Percentiles rank a stretch among this genome's conserved stretches.
Evolutionary conservation across 768 basidiomycete species (phyloP).

Genomic region (Kwoniella dendrophila): DNA sequence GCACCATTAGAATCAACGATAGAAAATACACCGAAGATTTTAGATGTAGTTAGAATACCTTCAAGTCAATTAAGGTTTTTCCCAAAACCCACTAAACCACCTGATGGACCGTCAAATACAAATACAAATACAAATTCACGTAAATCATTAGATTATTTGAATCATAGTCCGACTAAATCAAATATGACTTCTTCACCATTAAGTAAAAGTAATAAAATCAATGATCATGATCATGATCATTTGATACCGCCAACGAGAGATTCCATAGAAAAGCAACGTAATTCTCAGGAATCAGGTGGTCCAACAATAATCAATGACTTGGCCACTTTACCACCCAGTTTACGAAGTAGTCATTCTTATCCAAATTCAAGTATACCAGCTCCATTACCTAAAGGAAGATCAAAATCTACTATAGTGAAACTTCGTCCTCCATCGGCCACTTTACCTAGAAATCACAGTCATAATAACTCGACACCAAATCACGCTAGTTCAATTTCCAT

Average conservation of each 20-base stretch:
- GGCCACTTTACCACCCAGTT: constrained; percentile 22
- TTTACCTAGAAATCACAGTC: background rate
- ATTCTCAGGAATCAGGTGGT: background rate
- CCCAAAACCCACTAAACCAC: constrained; percentile 26
- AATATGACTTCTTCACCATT: background rate
- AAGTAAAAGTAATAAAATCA: background rate
- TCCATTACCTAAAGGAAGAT: background rate
- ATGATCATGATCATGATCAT: too few relatives aligned
- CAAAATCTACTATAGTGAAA: constrained; percentile 32
- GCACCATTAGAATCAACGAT: background rate
- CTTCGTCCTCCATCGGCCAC: constrained; percentile 23
- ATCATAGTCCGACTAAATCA: background rate
- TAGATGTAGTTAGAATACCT: constrained; percentile 46
- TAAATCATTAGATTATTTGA: constrained; percentile 10
- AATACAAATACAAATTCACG: too few relatives aligned
- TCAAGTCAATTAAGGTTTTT: constrained; percentile 48
- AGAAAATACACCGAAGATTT: constrained; percentile 22
- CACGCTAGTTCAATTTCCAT: too few relatives aligned
- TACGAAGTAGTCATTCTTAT: constrained; percentile 16
- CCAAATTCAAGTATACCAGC: constrained; percentile 2
- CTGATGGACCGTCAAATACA: background rate
- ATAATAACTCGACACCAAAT: background rate
- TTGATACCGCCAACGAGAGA: too few relatives aligned
- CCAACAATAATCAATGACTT: constrained; percentile 25
- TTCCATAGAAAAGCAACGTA: background rate